Conservation (phyloP, 2,329 filamentous ascomycete genomes). For the Diplocarpon mali region DNA sequence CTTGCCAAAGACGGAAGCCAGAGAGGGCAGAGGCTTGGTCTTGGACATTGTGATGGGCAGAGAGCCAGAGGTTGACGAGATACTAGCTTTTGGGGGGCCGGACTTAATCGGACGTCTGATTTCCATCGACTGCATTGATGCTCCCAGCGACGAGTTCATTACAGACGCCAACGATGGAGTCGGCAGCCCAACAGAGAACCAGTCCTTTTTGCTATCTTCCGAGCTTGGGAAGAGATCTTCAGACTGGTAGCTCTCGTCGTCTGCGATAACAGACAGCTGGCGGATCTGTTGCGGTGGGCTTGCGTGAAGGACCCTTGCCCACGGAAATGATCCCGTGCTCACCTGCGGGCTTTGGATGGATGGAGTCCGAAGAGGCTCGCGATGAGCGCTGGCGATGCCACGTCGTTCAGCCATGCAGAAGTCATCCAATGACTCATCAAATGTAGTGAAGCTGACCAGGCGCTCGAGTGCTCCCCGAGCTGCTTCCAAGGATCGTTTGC, state of each 20-base stretch:
- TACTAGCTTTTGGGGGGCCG: conserved; percentile 39
- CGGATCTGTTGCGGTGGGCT: conserved; percentile 60
- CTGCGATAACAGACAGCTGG: conserved; percentile 78
- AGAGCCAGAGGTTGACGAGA: conserved; percentile 53
- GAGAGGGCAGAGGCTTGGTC: conserved; percentile 49
- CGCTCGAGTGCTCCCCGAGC: conserved; percentile 69
- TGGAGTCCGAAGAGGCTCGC: conserved; percentile 89
- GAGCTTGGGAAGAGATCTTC: conserved; percentile 82
- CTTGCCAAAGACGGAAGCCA: conserved; percentile 66
- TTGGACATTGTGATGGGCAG: conserved; percentile 73
- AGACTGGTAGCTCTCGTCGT: conserved; percentile 58
- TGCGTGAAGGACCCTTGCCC: conserved; percentile 81
- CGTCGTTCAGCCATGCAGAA: conserved; percentile 79
- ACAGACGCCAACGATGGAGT: conserved; percentile 78
- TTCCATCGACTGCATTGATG: conserved; percentile 59
- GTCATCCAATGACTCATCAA: conserved; percentile 84
- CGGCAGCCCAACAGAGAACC: conserved; percentile 66
- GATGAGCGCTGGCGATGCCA: conserved; percentile 72
- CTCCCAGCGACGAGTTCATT: conserved; percentile 69
- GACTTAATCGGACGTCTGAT: conserved; percentile 44
- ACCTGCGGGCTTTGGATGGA: conserved; percentile 82
- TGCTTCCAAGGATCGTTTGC: conserved; percentile 70
- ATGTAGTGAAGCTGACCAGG: conserved; percentile 82
- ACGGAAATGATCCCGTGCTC: conserved; percentile 79
- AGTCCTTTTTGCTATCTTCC: conserved; percentile 56